These are phyloP conservation scores for Phytophthora rubi DNA, from an alignment of 352 stramenopile genomes.

Conservation along the genomic window DNA sequence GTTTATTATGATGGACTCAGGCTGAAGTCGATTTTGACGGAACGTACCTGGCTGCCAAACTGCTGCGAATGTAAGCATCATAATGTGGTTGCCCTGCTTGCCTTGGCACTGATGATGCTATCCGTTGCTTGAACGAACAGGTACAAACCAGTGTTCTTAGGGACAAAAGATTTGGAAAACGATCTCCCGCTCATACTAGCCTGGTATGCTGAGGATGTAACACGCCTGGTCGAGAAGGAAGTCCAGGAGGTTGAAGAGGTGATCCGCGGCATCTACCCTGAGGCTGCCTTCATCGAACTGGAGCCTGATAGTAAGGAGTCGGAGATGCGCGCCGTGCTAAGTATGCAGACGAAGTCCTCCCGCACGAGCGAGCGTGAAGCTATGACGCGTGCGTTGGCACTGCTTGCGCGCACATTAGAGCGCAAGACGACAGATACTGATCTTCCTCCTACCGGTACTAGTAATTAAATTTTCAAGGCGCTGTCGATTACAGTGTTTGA, in stretches of 20 bases:
- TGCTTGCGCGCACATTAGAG: conserved; percentile 80
- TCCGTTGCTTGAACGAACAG: conserved; percentile 32
- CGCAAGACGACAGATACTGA: conserved; percentile 41
- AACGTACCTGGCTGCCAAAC: conserved; percentile 96
- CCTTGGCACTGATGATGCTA: conserved; percentile 18
- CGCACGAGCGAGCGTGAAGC: conserved; percentile 87
- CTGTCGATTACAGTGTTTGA: background rate
- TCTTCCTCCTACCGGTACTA: conserved; percentile 21
- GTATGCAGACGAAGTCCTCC: conserved; percentile 82
- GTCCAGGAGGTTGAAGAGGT: conserved; percentile 96
- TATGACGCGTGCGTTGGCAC: conserved; percentile 78
- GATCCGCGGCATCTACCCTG: conserved; percentile 93
- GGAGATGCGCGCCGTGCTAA: conserved; percentile 85
- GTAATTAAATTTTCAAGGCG: conserved; percentile 27
- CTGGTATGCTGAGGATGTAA: conserved; percentile 97
- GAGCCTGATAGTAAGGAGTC: conserved; percentile 95
- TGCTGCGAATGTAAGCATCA: conserved; percentile 82
- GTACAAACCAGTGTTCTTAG: conserved; percentile 94
- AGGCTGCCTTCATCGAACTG: conserved; percentile 97
- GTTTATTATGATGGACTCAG: conserved; percentile 36
- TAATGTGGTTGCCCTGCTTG: conserved; percentile 3
- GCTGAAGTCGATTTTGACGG: conserved; percentile 99
- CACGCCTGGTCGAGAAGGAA: conserved; percentile 95
- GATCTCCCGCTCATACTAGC: conserved; percentile 94
- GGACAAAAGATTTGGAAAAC: conserved; percentile 91